Base-by-base conservation (phyloP, 768 basidiomycete species). In the Psilocybe tampanensis region DNA sequence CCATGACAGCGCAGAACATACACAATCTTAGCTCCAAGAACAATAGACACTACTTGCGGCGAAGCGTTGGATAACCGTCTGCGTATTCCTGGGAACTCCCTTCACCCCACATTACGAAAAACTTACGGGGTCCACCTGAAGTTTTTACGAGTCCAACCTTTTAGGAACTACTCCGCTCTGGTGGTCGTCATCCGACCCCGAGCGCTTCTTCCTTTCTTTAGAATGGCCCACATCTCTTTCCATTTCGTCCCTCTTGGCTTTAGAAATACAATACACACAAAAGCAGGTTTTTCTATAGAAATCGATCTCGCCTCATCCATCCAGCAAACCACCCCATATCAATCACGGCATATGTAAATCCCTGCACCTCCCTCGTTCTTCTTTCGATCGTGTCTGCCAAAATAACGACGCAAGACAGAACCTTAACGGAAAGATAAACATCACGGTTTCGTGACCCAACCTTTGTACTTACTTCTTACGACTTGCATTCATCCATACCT, bases 41-140 rank as follows among this genome's bases (percentile, higher is more conserved):
- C 29, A 34, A 29, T 26, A 54, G 39, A 42, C 51, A 61, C 32
- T 42, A 57, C 22, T 45, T 51, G 17, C 55, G 60, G 21, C 60
- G 52, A 8, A 61, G 60, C 26, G 52, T 61, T 47, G 60, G 60
- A 22, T 50, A 50, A 43, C 36, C 36, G 15, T 39, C 36, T 39
- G 12, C 15, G n/a, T 13, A 39, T 39, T 39, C 29, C 15, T 39
- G 6, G 36, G 36, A 13, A 15, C 13, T 39, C 15, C 36, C 12
- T 39, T 39, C 13, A 15, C 36, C 36, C n/a, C n/a, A n/a, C n/a
- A n/a, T n/a, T n/a, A n/a, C n/a, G n/a, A n/a, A 39, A 5, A 13
- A 13, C 36, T 39, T 13, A 15, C 12, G 36, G 12, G 12, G 12
- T 39, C 36, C 12, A 39, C 13, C 36, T 39, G 36, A 5, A 13